phyloP scores from a whole-genome alignment of 352 stramenopile genomes.

The Plasmopara halstedii region DNA sequence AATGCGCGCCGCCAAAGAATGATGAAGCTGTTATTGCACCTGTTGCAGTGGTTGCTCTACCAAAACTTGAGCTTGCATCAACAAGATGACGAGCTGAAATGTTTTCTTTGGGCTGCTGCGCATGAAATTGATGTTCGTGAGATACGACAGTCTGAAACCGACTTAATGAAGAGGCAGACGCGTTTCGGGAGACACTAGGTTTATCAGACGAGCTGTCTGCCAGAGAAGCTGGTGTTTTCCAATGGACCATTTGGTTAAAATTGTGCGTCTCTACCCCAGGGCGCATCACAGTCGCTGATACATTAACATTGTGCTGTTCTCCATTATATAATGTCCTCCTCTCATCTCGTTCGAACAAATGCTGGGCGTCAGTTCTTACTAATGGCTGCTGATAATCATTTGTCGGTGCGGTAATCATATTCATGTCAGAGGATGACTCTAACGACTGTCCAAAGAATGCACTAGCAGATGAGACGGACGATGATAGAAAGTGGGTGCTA shows the following conservation, averaged over 20 bases:
- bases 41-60: slow-evolving; percentile 2
- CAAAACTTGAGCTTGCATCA: slow-evolving; percentile 24
- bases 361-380: slow-evolving; percentile 10
- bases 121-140: slow-evolving; percentile 3
- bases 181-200: slow-evolving; percentile 6
- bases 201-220: slow-evolving; percentile 17
- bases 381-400: slow-evolving; percentile 6
- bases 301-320: slow-evolving; percentile 15
- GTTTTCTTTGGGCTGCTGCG: slow-evolving; percentile 3
- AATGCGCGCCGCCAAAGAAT: slow-evolving; percentile 24
- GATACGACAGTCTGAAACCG: slow-evolving; percentile 10
- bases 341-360: slow-evolving; percentile 23
- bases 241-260: slow-evolving; percentile 14
- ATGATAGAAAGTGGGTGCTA: slow-evolving; percentile 9
- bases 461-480: slow-evolving; percentile 14
- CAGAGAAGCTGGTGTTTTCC: slow-evolving; percentile 9
- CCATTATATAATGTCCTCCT: slow-evolving; percentile 34
- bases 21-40: slow-evolving; percentile 17
- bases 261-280: slow-evolving; percentile 7
- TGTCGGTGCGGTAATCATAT: slow-evolving; percentile 2
- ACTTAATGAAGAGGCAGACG: slow-evolving; percentile 21
- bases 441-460: slow-evolving; percentile 20
- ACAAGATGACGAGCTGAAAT: slow-evolving; percentile 1
- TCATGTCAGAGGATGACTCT: slow-evolving; percentile 2
- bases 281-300: slow-evolving; percentile 4